These are phyloP conservation scores for Salix exigua DNA, from an alignment of 345 rosid genomes.

Conservation along the genomic window DNA sequence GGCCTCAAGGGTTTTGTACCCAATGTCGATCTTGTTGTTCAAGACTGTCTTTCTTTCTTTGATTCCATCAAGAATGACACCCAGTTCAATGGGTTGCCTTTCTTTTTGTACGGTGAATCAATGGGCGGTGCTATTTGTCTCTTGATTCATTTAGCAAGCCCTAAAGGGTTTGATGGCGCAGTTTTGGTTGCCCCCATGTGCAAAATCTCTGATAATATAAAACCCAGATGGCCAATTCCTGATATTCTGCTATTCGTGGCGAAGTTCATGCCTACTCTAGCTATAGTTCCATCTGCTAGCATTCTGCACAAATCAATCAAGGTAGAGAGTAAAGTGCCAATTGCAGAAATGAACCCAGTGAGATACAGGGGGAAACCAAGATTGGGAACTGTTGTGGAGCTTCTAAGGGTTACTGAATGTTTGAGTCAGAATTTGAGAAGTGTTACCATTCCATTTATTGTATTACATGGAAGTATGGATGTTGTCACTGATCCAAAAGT, in stretches of 20 bases:
- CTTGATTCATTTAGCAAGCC: constrained; percentile 53
- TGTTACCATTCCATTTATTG: constrained; percentile 58
- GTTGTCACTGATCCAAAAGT: constrained; percentile 77
- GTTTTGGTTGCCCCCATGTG: constrained; percentile 85
- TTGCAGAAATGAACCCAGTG: constrained; percentile 58
- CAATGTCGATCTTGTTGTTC: constrained; percentile 58
- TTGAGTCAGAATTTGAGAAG: constrained; percentile 43
- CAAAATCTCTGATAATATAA: constrained; percentile 63
- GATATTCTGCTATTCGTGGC: constrained; percentile 50
- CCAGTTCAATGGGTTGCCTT: constrained; percentile 35
- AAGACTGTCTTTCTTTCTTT: constrained; percentile 56
- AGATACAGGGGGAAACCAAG: constrained; percentile 76
- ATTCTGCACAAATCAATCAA: constrained; percentile 52
- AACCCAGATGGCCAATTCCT: constrained; percentile 78
- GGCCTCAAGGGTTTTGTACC: constrained; percentile 67
- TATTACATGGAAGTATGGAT: constrained; percentile 70
- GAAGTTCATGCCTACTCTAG: constrained; percentile 59
- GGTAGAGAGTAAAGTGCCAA: constrained; percentile 53
- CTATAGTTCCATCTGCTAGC: constrained; percentile 73
- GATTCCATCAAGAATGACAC: constrained; percentile 44
- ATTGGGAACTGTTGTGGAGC: constrained; percentile 69
- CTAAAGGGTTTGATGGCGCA: constrained; percentile 57
- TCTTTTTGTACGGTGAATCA: constrained; percentile 73
- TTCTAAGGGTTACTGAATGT: constrained; percentile 61
- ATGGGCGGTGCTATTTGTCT: constrained; percentile 82